A percentile compares a stretch with the other conserved stretches of the same genome.
These are phyloP conservation scores for Trypanosoma cruzi DNA, from an alignment of 208 protist species.

Conservation along the genomic window DNA sequence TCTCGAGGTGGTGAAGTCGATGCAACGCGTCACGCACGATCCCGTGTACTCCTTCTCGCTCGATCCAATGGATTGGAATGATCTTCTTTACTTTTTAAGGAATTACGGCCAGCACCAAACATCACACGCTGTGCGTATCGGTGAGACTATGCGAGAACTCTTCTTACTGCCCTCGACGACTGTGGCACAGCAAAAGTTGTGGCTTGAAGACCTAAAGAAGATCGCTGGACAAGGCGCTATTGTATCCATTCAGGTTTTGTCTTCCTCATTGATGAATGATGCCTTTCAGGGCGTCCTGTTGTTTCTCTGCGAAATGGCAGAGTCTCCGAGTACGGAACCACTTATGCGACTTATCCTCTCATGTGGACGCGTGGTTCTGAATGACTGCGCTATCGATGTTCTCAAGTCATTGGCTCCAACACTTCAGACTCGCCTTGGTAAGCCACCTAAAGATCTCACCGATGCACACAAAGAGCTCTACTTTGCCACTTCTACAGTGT, in stretches of 20 bases:
- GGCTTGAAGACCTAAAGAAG: constrained; percentile 58
- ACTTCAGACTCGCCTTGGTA: constrained; percentile 74
- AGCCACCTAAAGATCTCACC: constrained; percentile 83
- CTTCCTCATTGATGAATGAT: constrained; percentile 49
- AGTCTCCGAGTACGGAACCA: constrained; percentile 65
- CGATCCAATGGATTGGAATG: constrained; percentile 69
- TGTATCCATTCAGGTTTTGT: constrained; percentile 60
- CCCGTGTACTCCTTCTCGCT: constrained; percentile 50
- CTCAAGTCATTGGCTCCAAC: constrained; percentile 60
- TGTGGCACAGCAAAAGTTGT: constrained; percentile 57
- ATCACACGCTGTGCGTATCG: constrained; percentile 62
- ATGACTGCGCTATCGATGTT: constrained; percentile 48
- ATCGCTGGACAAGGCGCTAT: constrained; percentile 72
- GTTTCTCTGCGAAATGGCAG: constrained; percentile 72
- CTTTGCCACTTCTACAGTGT: constrained; percentile 85
- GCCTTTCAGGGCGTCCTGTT: constrained; percentile 60
- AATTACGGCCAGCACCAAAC: constrained; percentile 60
- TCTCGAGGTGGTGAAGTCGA: constrained; percentile 42
- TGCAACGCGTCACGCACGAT: constrained; percentile 42
- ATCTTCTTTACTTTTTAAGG: constrained; percentile 79
- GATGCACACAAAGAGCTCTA: constrained; percentile 84
- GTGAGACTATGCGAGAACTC: constrained; percentile 58
- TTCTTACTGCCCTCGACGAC: constrained; percentile 47
- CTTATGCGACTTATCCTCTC: constrained; percentile 67
- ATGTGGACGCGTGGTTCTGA: constrained; percentile 75